Conservation (phyloP, 768 basidiomycete species). For the Strobilomyces confusus region DNA sequence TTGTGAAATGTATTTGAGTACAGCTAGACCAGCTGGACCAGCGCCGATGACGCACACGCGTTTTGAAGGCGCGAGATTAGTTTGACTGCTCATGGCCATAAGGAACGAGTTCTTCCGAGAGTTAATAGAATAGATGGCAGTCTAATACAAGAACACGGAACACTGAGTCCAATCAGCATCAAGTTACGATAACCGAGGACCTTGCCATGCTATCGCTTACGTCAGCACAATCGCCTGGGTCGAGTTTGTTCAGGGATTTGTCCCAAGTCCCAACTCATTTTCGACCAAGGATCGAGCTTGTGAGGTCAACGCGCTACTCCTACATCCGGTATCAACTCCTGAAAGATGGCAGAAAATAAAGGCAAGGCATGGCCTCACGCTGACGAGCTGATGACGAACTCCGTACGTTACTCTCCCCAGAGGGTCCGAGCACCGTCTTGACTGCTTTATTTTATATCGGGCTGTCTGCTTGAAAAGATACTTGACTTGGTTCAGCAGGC, state of each 20-base stretch:
- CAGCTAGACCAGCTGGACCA: conserved; percentile 70
- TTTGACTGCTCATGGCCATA: conserved; percentile 5
- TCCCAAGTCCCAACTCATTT: neutral
- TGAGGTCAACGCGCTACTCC: conserved; percentile 58
- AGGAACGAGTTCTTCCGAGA: neutral
- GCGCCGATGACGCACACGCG: conserved; percentile 71
- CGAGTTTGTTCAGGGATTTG: neutral
- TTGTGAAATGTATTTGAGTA: conserved; percentile 62
- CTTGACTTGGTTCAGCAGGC: conserved; percentile 95
- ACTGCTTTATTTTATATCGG: neutral
- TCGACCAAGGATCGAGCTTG: conserved; percentile 86
- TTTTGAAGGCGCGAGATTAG: conserved; percentile 19
- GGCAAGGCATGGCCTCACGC: conserved; percentile 90
- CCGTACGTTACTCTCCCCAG: conserved; percentile 45
- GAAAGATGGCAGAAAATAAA: conserved; percentile 59
- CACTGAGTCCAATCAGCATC: too few relatives aligned
- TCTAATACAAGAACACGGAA: neutral
- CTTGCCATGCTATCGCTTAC: conserved; percentile 16
- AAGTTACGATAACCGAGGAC: too few relatives aligned
- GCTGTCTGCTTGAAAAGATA: conserved; percentile 50
- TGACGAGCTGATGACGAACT: conserved; percentile 82
- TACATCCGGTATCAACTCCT: conserved; percentile 1
- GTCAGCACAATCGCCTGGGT: conserved; percentile 4
- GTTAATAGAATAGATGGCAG: neutral
- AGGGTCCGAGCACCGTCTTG: neutral